Evolutionary conservation across 495 filamentous ascomycete species (phyloP).

Genomic region (Viridothelium virens): DNA sequence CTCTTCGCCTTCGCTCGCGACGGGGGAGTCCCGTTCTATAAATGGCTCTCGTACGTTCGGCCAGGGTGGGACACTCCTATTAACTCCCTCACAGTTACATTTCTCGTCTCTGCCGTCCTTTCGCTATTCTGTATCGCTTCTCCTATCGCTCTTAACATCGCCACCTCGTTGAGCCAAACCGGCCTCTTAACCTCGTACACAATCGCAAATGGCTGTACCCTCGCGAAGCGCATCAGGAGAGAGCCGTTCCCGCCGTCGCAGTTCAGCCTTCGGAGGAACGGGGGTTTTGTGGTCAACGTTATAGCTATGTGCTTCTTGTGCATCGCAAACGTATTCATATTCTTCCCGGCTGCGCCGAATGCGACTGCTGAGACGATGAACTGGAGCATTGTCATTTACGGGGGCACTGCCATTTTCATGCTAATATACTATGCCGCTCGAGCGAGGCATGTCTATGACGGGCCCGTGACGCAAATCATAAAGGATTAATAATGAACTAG

Average conservation of each 20-base stretch:
- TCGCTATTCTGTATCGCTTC: slow-evolving; percentile 41
- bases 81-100: slow-evolving; percentile 10
- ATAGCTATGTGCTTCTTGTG: slow-evolving; percentile 38
- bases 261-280: slow-evolving; percentile 45
- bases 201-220: slow-evolving; percentile 42
- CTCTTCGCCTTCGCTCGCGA: slow-evolving; percentile 21
- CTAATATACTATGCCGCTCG: not conserved
- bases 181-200: slow-evolving; percentile 45
- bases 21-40: slow-evolving; percentile 13
- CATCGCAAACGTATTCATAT: slow-evolving; percentile 46
- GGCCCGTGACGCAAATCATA: slow-evolving; percentile 14
- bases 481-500: slow-evolving; percentile 13
- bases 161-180: slow-evolving; percentile 42
- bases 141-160: slow-evolving; percentile 40
- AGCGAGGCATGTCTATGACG: slow-evolving; percentile 15
- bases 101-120: slow-evolving; percentile 17
- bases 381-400: slow-evolving; percentile 15
- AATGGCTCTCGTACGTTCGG: not conserved
- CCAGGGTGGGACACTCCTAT: slow-evolving; percentile 1
- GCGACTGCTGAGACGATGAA: slow-evolving; percentile 15
- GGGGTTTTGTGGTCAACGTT: slow-evolving; percentile 42
- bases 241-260: slow-evolving; percentile 39
- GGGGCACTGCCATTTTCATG: slow-evolving; percentile 12
- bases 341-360: slow-evolving; percentile 42
- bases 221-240: slow-evolving; percentile 32